A percentile compares a stretch with the other conserved stretches of the same genome.
Conservation (phyloP, 805 yeast genomes). For the Hanseniaspora vineae region DNA sequence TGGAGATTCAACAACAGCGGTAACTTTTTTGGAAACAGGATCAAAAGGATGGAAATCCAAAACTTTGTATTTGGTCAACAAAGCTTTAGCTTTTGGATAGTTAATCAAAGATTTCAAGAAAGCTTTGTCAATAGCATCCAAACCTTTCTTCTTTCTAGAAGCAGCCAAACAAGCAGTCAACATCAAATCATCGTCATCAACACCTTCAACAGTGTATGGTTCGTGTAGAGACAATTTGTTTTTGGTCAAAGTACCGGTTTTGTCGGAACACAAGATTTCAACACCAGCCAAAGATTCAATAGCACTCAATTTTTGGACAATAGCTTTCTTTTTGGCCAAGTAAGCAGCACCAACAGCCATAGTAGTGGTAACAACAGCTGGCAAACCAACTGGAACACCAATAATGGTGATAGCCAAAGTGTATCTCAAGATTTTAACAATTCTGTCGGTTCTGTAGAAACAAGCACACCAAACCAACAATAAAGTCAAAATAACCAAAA, state of each 20-base stretch:
- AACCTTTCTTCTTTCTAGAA: constrained; percentile 95
- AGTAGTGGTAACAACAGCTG: constrained; percentile 96
- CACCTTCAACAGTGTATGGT: constrained; percentile 97
- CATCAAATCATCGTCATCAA: constrained; percentile 90
- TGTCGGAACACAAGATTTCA: constrained; percentile 94
- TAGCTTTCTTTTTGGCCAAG: constrained; percentile 93
- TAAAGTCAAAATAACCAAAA: constrained; percentile 76
- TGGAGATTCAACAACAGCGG: constrained; percentile 91
- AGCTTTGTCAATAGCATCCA: constrained; percentile 95
- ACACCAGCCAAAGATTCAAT: constrained; percentile 97
- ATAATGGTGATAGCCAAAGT: constrained; percentile 91
- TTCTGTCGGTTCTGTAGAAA: constrained; percentile 84
- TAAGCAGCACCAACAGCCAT: constrained; percentile 99
- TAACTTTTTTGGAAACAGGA: constrained; percentile 94
- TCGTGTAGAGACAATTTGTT: constrained; percentile 91
- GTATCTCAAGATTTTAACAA: constrained; percentile 81
- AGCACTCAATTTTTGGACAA: constrained; percentile 92
- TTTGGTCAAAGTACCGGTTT: constrained; percentile 96
- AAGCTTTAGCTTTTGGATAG: constrained; percentile 88
- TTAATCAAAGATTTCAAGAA: constrained; percentile 78
- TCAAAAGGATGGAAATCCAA: constrained; percentile 94
- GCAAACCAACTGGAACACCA: constrained; percentile 98
- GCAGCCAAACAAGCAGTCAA: constrained; percentile 97
- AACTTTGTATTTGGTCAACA: constrained; percentile 88
- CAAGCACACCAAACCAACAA: constrained; percentile 85